Percentiles rank a stretch among this genome's conserved stretches.
Evolutionary conservation across 2,329 filamentous ascomycete genomes (phyloP).

Genomic region (Trichothecium roseum): DNA sequence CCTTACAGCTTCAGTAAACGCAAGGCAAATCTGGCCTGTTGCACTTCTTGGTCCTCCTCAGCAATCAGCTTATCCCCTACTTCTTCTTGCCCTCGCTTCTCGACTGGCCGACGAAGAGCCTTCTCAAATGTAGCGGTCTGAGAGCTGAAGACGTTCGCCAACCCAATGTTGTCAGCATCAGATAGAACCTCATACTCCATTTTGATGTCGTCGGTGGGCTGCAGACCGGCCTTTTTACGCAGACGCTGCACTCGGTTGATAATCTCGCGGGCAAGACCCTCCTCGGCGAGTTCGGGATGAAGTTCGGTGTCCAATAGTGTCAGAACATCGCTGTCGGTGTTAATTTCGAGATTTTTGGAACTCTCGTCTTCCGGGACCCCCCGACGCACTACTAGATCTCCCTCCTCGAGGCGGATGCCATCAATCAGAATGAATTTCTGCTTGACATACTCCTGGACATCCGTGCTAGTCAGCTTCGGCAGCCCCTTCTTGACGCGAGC

Average conservation of each 20-base stretch:
- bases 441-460: conserved; percentile 70
- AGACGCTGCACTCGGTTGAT: conserved; percentile 88
- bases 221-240: conserved; percentile 85
- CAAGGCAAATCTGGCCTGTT: conserved; percentile 71
- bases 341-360: conserved; percentile 70
- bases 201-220: conserved; percentile 86
- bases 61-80: conserved; percentile 43
- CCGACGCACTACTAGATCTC: conserved; percentile 69
- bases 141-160: conserved; percentile 58
- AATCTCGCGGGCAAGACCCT: conserved; percentile 84
- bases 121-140: conserved; percentile 65
- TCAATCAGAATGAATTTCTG: conserved; percentile 71
- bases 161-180: conserved; percentile 67
- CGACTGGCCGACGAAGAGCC: conserved; percentile 65
- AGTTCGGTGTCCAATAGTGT: conserved; percentile 78
- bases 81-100: conserved; percentile 26
- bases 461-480: conserved; percentile 63
- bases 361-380: conserved; percentile 63
- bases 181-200: conserved; percentile 83
- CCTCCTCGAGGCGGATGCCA: conserved; percentile 71
- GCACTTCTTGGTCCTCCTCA: conserved; percentile 78
- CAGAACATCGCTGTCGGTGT: conserved; percentile 81
- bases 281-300: conserved; percentile 76
- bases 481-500: conserved; percentile 85
- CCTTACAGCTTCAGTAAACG: conserved; percentile 62